These are phyloP conservation scores for Magnusiomyces clavatus DNA, from an alignment of 1,139 yeast species.

Conservation along the genomic window DNA sequence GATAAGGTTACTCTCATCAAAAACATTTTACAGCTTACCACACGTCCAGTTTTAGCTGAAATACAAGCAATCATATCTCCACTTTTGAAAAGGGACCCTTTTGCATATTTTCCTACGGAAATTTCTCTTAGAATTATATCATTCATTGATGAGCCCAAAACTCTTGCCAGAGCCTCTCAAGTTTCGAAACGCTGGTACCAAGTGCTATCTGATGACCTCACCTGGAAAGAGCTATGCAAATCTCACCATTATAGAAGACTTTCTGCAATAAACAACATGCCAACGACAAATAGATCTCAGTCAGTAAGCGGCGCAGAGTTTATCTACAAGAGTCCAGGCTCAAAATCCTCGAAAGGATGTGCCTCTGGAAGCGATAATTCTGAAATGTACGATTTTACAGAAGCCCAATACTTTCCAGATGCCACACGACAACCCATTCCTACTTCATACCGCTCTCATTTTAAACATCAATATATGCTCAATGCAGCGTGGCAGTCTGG, in stretches of 20 bases:
- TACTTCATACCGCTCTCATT: conserved; percentile 35
- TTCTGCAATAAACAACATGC: conserved; percentile 27
- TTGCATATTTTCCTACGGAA: conserved; percentile 76
- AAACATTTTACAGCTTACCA: conserved; percentile 9
- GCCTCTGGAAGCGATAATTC: conserved; percentile 5
- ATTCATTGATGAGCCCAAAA: conserved; percentile 53
- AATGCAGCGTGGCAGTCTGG: conserved; percentile 37
- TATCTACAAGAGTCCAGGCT: conserved; percentile 2
- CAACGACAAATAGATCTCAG: conserved; percentile 3
- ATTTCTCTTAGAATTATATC: conserved; percentile 75
- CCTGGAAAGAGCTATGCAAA: conserved; percentile 37
- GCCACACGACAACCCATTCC: conserved; percentile 31
- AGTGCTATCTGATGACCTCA: conserved; percentile 35
- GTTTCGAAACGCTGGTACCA: conserved; percentile 38
- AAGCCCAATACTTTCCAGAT: conserved; percentile 31
- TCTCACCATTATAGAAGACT: conserved; percentile 34
- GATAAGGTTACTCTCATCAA: conserved; percentile 10
- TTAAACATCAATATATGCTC: conserved; percentile 36
- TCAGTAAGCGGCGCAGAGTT: background rate
- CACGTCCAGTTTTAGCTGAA: conserved; percentile 56
- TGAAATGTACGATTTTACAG: conserved; percentile 23
- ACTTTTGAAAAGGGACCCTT: conserved; percentile 77
- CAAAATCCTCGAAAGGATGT: conserved; percentile 3
- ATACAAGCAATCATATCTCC: conserved; percentile 69
- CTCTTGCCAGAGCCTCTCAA: conserved; percentile 38